Conservation (phyloP, 768 basidiomycete species). For the Sporobolomyces phaffii region DNA sequence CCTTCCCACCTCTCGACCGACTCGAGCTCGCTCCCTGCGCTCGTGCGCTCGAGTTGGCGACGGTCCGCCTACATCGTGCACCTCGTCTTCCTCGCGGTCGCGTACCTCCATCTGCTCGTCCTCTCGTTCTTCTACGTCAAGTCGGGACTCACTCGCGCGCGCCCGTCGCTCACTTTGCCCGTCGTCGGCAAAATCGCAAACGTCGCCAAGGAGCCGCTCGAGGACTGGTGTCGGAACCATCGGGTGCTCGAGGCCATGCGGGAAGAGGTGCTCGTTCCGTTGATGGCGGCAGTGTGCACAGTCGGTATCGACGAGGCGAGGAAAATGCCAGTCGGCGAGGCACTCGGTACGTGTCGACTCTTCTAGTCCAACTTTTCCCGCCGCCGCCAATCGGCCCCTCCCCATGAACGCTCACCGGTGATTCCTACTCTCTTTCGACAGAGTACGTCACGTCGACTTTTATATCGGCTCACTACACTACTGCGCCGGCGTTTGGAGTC, state of each 20-base stretch:
- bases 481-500: conserved; percentile 53
- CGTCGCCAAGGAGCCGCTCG: conserved; percentile 13
- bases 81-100: conserved; percentile 37
- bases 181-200: background rate
- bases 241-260: conserved; percentile 53
- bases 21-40: conserved; percentile 14
- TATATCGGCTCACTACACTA: conserved; percentile 64
- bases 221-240: conserved; percentile 41
- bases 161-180: background rate
- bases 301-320: conserved; percentile 56
- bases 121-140: conserved; percentile 53
- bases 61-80: conserved; percentile 47
- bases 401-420: too few relatives aligned
- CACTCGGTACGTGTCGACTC: conserved; percentile 65
- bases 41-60: conserved; percentile 6
- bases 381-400: too few relatives aligned
- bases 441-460: conserved; percentile 68
- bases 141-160: conserved; percentile 44
- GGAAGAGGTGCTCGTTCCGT: conserved; percentile 55
- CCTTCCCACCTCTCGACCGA: conserved; percentile 36
- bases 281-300: conserved; percentile 70
- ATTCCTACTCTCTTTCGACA: conserved; percentile 40
- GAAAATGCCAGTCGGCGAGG: conserved; percentile 58
- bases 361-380: conserved; percentile 21
- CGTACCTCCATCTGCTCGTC: conserved; percentile 49